Base-by-base conservation (phyloP, 2,329 filamentous ascomycete species). In the Sclerotiophoma versabilis region DNA sequence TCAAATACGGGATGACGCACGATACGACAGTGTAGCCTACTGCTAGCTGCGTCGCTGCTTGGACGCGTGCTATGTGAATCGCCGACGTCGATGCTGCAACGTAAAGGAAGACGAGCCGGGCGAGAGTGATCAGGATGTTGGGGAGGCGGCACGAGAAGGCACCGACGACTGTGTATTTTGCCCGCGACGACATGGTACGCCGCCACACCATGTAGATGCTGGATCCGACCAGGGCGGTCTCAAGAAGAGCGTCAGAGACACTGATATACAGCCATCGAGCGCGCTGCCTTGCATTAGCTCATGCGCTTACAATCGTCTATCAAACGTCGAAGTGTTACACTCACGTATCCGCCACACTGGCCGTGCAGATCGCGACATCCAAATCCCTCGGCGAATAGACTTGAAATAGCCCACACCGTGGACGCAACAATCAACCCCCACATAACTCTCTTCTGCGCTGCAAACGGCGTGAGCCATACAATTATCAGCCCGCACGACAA, bases 141-240 rank as follows among this genome's bases (percentile, higher is more conserved):
- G 36, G 56, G 4, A 63, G 4, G 5, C 60, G 49, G 19, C 51
- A 58, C 2, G 41, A n/a, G 25, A 63, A 63, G 1, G 51, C 58
- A 10, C 51, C 56, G 2, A 65, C 46, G n/a, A 65, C 60, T 5
- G 52, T 54, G 8, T 38, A 15, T 41, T 63, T 61, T 2, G 41
- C 39, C 10, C 33, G 17, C 1, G 34, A 29, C 10, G 30, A 6
- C 58, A 65, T 61, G 14, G 53, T 45, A 15, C 57, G 43, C 5
- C 19, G 8, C 32, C 34, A 61, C 7, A 65, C 43, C n/a, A 65
- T 38, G 17, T 46, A 55, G 2, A 54, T 26, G 5, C 50, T 48
- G 4, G 45, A 53, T 5, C 37, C 12, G 27, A 65, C 39, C 27
- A 65, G 53, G 14, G 41, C 49, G n/a, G 49, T 20, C 38, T 65